Percentiles rank a stretch among this genome's conserved stretches.
These are phyloP conservation scores for Draba incana DNA, from an alignment of 345 rosid genomes.

Conservation along the genomic window DNA sequence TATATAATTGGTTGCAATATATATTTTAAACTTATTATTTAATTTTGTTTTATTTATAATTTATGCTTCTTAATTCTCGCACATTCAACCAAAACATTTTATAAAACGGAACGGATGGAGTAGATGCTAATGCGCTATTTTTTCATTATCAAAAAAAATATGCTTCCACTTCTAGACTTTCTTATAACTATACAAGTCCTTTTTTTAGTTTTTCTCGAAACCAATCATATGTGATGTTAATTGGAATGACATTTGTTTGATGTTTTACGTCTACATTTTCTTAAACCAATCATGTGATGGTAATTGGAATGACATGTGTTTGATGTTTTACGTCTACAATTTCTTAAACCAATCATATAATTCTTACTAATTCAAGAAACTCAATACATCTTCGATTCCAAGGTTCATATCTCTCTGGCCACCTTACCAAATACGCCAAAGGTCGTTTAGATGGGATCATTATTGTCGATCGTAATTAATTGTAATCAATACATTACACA, in stretches of 20 bases:
- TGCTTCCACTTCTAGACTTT: neutral
- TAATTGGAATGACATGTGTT: conserved; percentile 22
- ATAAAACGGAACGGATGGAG: no score
- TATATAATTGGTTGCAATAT: no score
- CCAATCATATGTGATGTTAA: conserved; percentile 3
- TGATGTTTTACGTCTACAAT: conserved; percentile 4
- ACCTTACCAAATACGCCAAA: conserved; percentile 36
- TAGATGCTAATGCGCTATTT: neutral
- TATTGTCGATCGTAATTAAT: conserved; percentile 15
- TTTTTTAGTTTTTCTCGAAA: neutral
- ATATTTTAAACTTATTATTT: no score
- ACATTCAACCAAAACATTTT: no score
- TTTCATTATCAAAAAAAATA: neutral
- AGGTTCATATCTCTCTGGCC: neutral
- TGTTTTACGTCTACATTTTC: conserved; percentile 9
- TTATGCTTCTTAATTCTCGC: no score
- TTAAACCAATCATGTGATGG: neutral
- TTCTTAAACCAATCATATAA: neutral
- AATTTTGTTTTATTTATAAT: no score
- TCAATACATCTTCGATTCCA: neutral
- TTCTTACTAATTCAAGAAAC: conserved; percentile 30
- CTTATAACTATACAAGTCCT: neutral
- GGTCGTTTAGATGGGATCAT: conserved; percentile 16
- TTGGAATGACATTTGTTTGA: conserved; percentile 22
- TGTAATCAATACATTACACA: neutral